Conservation (phyloP, 441 rosid genomes). For the Bocquillonia castaneifolia region DNA sequence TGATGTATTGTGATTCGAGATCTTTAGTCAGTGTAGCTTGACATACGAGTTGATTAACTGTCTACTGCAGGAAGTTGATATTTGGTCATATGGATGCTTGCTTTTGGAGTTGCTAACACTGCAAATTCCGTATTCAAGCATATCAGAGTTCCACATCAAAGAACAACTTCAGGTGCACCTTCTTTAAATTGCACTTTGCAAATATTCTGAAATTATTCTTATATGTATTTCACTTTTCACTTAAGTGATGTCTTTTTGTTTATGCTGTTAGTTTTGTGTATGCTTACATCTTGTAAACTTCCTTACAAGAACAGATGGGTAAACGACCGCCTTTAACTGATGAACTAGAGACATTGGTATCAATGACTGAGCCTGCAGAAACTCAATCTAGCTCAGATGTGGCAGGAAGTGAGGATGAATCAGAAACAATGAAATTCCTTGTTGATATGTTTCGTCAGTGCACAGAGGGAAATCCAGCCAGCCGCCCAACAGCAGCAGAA, state of each 20-base stretch:
- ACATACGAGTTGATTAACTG: conserved; percentile 3
- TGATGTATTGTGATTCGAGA: neutral
- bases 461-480: conserved; percentile 61
- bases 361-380: conserved; percentile 30
- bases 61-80: conserved; percentile 78
- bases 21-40: conserved; percentile 4
- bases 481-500: conserved; percentile 60
- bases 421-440: conserved; percentile 53
- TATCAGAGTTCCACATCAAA: conserved; percentile 61
- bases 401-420: conserved; percentile 41
- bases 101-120: conserved; percentile 82
- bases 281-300: conserved; percentile 6
- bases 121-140: conserved; percentile 60
- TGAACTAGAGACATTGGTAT: conserved; percentile 47
- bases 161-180: conserved; percentile 66
- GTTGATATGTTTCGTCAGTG: conserved; percentile 57
- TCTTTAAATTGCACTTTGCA: neutral
- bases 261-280: neutral
- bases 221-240: too few relatives aligned
- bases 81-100: conserved; percentile 94
- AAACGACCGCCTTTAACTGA: conserved; percentile 59
- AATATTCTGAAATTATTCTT: neutral
- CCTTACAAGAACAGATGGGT: conserved; percentile 48
- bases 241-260: neutral
- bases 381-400: conserved; percentile 28